phyloP scores from a whole-genome alignment of 495 filamentous ascomycete genomes.

The Zalerion maritima region DNA sequence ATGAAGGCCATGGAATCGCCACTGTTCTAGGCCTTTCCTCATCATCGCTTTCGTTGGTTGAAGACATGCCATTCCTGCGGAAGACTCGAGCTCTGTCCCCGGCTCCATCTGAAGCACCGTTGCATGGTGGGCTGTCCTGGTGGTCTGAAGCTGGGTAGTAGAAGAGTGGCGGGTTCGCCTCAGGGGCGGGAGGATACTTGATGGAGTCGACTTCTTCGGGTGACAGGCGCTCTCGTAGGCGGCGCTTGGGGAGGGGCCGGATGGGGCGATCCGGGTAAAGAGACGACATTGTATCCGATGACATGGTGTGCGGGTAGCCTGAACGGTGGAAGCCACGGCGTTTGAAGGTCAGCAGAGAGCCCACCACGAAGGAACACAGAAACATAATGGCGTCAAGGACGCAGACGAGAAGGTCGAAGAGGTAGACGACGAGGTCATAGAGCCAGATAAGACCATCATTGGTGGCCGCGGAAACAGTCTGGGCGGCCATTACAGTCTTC shows the following conservation, averaged over 20 bases:
- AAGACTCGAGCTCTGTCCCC: background rate
- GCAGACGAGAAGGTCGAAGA: no score
- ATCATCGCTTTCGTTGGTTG: conserved; percentile 3
- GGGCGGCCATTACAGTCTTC: no score
- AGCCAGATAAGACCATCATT: no score
- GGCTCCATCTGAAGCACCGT: background rate
- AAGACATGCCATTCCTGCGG: background rate
- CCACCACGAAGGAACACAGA: no score
- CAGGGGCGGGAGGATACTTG: conserved; percentile 59
- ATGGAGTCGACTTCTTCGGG: conserved; percentile 72
- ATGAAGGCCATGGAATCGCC: conserved; percentile 13
- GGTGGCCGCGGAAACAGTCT: no score
- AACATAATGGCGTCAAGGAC: no score
- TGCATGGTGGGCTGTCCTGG: conserved; percentile 7
- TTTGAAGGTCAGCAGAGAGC: no score
- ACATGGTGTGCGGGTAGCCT: conserved; percentile 37
- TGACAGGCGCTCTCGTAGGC: conserved; percentile 70
- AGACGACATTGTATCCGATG: conserved; percentile 59
- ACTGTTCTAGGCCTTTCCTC: conserved; percentile 21
- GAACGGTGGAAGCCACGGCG: no score
- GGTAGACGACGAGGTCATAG: no score
- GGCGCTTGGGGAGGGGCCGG: conserved; percentile 78
- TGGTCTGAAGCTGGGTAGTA: conserved; percentile 40
- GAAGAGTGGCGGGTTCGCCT: conserved; percentile 55
- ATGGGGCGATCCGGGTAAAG: conserved; percentile 82